Base-by-base conservation (phyloP, 495 filamentous ascomycete species). In the Penicillium subrubescens region DNA sequence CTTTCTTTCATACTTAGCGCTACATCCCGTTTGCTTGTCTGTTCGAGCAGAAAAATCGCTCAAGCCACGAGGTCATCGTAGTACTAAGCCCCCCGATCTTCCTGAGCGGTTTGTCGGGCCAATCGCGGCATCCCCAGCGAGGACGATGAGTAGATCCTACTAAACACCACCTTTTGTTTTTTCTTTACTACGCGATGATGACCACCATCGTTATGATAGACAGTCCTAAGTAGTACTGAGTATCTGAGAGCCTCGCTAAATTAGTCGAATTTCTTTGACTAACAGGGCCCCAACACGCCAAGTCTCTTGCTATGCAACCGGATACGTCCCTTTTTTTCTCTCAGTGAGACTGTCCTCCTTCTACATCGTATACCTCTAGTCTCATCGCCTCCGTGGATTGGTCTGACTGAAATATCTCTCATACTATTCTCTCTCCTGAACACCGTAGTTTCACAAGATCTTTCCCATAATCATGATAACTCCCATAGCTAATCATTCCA, bases 31-130 rank as follows among this genome's bases (percentile, higher is more conserved):
- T 17, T 44, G 21, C 21, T 39, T 4, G 23, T 44, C 44, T 29
- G 61, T 64, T 62, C 31, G 59, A 14, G 50, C 21, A 58, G 41
- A 60, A 35, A 66, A 70, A 66, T 72, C 67, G 39, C 67, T 67
- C 70, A 68, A 68, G 57, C 46, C 34, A 44, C 52, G n/a, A n/a
- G 43, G 15, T 17, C 52, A 53, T 46, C 39, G 23, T 59, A 19
- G 23, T 25, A 31, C 27, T 8, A 2, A 60, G 55, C 7, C 27
- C 23, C 39, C 25, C 25, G 62, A 65, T 62, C 53, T 43, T 67
- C 63, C 23, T 69, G 71, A 62, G 71, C 66, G 62, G 64, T 71
- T 73, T 73, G 57, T 57, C 25, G 21, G 12, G 33, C 71, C 71
- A 71, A 73, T 73, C 2, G 25, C 51, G 44, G 21, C 8, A 25